phyloP scores from a whole-genome alignment of 2,329 filamentous ascomycete species.

The Colletotrichum sp. region DNA sequence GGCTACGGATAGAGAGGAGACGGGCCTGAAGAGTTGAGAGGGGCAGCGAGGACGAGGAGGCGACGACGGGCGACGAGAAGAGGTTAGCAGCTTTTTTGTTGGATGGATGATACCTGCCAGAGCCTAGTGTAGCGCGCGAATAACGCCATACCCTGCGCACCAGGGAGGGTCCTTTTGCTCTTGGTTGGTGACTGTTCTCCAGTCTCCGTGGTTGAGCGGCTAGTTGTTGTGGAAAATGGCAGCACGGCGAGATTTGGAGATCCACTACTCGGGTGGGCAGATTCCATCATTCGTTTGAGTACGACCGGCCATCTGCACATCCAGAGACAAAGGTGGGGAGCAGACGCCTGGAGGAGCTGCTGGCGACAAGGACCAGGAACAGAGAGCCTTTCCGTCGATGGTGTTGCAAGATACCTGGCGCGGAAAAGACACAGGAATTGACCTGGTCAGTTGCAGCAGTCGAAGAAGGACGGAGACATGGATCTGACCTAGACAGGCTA shows the following conservation, averaged over 20 bases:
- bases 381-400: constrained; percentile 12
- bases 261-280: constrained; percentile 19
- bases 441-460: constrained; percentile 5
- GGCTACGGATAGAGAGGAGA: constrained; percentile 2
- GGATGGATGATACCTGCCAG: constrained; percentile 4
- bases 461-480: background rate
- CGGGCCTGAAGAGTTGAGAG: constrained; percentile 4
- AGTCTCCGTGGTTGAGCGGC: constrained; percentile 19
- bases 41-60: background rate
- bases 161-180: constrained; percentile 16
- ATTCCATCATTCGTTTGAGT: constrained; percentile 23
- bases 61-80: constrained; percentile 2
- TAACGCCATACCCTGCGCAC: constrained; percentile 20
- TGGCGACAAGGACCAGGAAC: constrained; percentile 17
- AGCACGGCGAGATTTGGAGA: constrained; percentile 20
- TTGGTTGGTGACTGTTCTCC: constrained; percentile 18
- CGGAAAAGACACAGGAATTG: background rate
- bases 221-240: constrained; percentile 21
- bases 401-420: background rate
- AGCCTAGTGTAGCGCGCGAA: constrained; percentile 21
- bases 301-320: constrained; percentile 18
- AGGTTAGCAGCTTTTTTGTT: constrained; percentile 4
- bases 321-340: constrained; percentile 19
- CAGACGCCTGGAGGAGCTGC: constrained; percentile 12
- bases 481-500: background rate